Percentiles rank a stretch among this genome's conserved stretches.
Conservation (phyloP, 305 asterid species). For the Solanum hybrid region DNA sequence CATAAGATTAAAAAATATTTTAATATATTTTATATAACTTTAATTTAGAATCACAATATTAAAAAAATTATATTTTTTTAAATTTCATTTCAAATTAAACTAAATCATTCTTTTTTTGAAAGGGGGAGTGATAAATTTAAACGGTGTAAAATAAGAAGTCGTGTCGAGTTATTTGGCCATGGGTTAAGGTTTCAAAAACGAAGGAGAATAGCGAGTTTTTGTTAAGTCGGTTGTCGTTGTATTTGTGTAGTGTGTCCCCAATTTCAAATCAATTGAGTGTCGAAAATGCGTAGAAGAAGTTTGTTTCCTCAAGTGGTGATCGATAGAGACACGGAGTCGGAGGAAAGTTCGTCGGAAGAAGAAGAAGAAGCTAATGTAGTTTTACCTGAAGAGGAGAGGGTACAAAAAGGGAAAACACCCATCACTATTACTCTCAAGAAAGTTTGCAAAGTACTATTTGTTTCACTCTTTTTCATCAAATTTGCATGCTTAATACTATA, state of each 20-base stretch:
- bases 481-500: not conserved
- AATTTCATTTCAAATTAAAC: no score
- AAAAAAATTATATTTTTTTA: no score
- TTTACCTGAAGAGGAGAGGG: constrained; percentile 4
- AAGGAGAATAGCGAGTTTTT: not conserved
- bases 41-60: no score
- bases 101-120: no score
- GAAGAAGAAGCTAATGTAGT: not conserved
- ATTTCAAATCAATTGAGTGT: not conserved
- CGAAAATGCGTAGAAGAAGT: constrained; percentile 21
- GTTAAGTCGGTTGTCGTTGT: not conserved
- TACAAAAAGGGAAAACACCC: constrained; percentile 18
- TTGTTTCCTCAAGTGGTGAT: constrained; percentile 27
- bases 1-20: no score
- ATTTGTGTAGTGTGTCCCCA: not conserved
- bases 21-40: no score
- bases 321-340: constrained; percentile 27
- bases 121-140: no score
- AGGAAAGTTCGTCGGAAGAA: constrained; percentile 24
- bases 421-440: constrained; percentile 35
- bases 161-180: not conserved
- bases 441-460: constrained; percentile 23
- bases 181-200: not conserved
- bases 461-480: not conserved
- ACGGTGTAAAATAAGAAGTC: not conserved